Evolutionary conservation across 192 early-diverging fungal genomes (phyloP), one percentile per base, ranked within the genome.

Genomic region (Diversispora epigaea): DNA sequence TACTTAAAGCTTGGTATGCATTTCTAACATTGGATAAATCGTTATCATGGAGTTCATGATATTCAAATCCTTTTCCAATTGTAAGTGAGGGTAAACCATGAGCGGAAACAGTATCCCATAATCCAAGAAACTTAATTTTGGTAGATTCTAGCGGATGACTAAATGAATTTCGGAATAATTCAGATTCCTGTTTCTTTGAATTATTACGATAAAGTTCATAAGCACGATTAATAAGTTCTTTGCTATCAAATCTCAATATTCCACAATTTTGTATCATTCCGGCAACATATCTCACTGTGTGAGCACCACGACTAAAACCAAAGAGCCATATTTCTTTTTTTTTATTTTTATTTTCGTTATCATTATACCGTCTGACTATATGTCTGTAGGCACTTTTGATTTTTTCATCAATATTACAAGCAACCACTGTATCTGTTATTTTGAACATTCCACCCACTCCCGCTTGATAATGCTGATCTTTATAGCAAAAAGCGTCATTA

Each of bases 241-340:
- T 15, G 15, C 19, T 43, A 21, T n/a, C 14, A 17, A 45, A 22
- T 40, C 52, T 72, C 21, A 77, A 32, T 22, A 77, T 77, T 9
- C 77, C 77, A 22, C 77, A 72, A 47, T 77, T 77, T 54, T 67
- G 44, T 54, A 77, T 77, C 77, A 77, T 77, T 14, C 77, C 77
- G 7, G 21, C 70, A 55, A 77, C 69, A 57, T 62, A 66, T 72
- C 77, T 69, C 2, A 65, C 52, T 21, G 63, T 77, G 52, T 77
- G 72, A 12, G 52, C 62, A 0, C 77, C 77, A 58, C 70, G 63
- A 67, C 77, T 77, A 7, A 66, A 57, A 6, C 77, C 77, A 46
- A 77, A 73, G 76, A 77, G 79, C 76, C 61, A 91, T 73, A 73
- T 81, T 79, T 60, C 87, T 22, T 60, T 22, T 22, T 22, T 3